A percentile compares a stretch with the other conserved stretches of the same genome.
Evolutionary conservation across 2,329 filamentous ascomycete species (phyloP).

Genomic region (Penicillium polonicum): DNA sequence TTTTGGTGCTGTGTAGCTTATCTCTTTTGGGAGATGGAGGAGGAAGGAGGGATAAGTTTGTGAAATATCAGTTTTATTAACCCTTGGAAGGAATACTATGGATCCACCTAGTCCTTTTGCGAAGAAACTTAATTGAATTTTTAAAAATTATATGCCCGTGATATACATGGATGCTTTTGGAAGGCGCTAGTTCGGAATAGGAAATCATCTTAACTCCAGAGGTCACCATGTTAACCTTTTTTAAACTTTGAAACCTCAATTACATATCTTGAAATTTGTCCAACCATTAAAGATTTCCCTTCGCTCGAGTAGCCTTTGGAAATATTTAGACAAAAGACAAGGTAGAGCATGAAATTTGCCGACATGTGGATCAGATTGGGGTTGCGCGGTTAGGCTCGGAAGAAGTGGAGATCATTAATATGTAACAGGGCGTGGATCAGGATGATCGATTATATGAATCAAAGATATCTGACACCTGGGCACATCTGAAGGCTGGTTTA

Average conservation of each 20-base stretch:
- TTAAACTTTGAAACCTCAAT: not conserved
- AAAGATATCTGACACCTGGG: not conserved
- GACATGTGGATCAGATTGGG: not conserved
- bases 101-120: not conserved
- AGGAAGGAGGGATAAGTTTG: not conserved
- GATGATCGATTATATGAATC: not conserved
- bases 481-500: not conserved
- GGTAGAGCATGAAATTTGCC: not conserved
- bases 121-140: not conserved
- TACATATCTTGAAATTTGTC: not conserved
- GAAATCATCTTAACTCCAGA: not conserved
- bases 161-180: not conserved
- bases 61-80: not conserved
- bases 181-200: not conserved
- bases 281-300: not conserved
- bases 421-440: not conserved
- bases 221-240: not conserved
- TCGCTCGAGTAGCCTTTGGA: not conserved
- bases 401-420: not conserved
- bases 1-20: not conserved
- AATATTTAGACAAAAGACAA: not conserved
- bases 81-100: not conserved
- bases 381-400: constrained; percentile 1
- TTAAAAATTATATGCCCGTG: not conserved
- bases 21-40: not conserved